Percentiles rank a stretch among this genome's conserved stretches.
Evolutionary conservation across 2,329 filamentous ascomycete species (phyloP).

Genomic region (Pseudogymnoascus verrucosus): DNA sequence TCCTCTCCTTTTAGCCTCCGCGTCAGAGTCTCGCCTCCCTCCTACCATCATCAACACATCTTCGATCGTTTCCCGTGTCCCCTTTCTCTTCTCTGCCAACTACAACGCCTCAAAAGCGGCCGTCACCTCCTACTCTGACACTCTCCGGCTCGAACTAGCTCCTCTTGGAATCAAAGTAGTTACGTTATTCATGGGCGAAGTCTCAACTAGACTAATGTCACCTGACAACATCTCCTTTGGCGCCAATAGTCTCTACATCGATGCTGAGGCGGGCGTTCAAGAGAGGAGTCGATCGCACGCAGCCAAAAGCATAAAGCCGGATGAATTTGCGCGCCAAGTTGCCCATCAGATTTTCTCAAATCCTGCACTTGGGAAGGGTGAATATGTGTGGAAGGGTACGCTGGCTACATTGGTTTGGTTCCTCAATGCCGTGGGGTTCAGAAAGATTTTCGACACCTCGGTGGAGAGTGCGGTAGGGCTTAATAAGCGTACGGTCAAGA

Average conservation of each 20-base stretch:
- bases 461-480: conserved; percentile 7
- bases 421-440: conserved; percentile 11
- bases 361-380: conserved; percentile 7
- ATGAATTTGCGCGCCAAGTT: conserved; percentile 18
- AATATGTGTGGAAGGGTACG: conserved; percentile 13
- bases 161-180: conserved; percentile 16
- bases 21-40: conserved; percentile 24
- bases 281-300: conserved; percentile 1
- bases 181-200: conserved; percentile 14
- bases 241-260: not conserved
- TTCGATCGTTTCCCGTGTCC: conserved; percentile 25
- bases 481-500: conserved; percentile 3
- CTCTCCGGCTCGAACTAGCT: conserved; percentile 34
- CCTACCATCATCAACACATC: conserved; percentile 37
- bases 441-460: conserved; percentile 11
- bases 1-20: conserved; percentile 30
- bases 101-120: conserved; percentile 40
- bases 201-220: conserved; percentile 11
- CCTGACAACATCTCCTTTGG: not conserved
- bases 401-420: conserved; percentile 10
- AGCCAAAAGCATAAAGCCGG: conserved; percentile 15
- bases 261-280: not conserved
- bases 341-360: conserved; percentile 15
- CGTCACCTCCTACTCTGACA: conserved; percentile 31
- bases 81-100: conserved; percentile 30